A percentile compares a stretch with the other conserved stretches of the same genome.
Evolutionary conservation across 306 rosid genomes (phyloP).

Genomic region (Delonix regia): DNA sequence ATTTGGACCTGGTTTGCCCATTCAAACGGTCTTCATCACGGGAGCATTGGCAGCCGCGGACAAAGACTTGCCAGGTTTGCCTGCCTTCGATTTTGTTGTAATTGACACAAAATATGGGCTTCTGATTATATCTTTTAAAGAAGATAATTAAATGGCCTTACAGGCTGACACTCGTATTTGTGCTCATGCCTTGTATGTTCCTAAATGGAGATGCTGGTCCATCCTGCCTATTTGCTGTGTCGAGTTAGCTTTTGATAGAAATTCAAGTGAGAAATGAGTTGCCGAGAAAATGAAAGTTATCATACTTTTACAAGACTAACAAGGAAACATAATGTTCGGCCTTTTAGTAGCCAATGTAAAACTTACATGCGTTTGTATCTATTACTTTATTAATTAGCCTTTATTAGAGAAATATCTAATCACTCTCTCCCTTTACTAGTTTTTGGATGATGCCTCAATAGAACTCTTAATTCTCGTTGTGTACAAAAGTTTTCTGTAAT

Average conservation of each 20-base stretch:
- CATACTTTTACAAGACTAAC: not conserved
- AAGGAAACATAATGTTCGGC: not conserved
- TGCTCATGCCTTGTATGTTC: not conserved
- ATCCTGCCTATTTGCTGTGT: not conserved
- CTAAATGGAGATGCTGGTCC: conserved; percentile 4
- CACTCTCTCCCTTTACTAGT: not conserved
- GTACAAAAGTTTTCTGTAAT: not conserved
- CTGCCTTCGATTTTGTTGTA: conserved; percentile 7
- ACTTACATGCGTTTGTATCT: not conserved
- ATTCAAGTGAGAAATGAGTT: not conserved
- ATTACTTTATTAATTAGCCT: not conserved
- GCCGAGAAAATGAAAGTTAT: not conserved
- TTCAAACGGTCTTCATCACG: conserved; percentile 61
- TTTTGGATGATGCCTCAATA: not conserved
- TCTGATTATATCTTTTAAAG: not conserved
- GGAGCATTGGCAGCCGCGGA: conserved; percentile 48
- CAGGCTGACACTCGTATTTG: not conserved
- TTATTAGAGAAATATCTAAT: not conserved
- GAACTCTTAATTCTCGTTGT: not conserved
- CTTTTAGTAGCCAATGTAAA: not conserved
- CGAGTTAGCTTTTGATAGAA: not conserved
- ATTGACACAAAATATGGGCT: not conserved
- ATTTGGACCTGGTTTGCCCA: conserved; percentile 74
- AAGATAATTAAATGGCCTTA: not conserved
- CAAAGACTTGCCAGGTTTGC: conserved; percentile 57